Base-by-base conservation (phyloP, 441 rosid genomes). In the Cnidoscolus chayamansa region DNA sequence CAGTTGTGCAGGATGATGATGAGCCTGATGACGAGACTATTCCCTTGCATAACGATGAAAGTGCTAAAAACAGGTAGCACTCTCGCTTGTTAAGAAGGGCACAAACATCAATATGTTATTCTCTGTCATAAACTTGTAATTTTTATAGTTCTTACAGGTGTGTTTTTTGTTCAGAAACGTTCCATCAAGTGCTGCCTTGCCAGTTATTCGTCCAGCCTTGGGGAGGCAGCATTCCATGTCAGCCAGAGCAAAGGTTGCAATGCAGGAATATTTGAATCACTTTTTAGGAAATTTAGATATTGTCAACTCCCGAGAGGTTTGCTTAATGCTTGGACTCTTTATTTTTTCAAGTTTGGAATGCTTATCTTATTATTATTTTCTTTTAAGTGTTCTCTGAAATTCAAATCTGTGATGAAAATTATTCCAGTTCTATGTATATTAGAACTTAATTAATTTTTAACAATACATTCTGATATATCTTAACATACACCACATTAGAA, bases 171-270 rank as follows among this genome's bases (percentile, higher is more conserved):
- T 73, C 91, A 96, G 99, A 87, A 88, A 93, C 87, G 97, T 96
- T 87, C 99, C 99, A 16, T 92, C 99, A 58, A 93, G 86, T 72
- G 99, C 99, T 78, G 99, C 96, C 76, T 83, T 96, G 74, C 93
- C 97, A 37, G 89, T 96, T 74, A 87, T 96, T 72, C 95, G 97
- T 70, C 99, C 99, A 25, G 89, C 90, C 47, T 74, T 96, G 73
- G 96, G 97, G 73, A 89, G 97, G 83, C 99, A 93, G 77, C 86
- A 93, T 77, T 90, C 99, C 2, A 86, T 96, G 77, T 88, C 99
- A 1, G 97, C 87, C 56, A 86, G 92, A 80, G 97, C 97, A 58
- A 96, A 93, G 86, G 86, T 85, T 79, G 97, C 99, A 56, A 96
- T 96, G 99, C 98, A 96, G 74, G 92, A 88, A 73, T 96, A 96